phyloP scores from a whole-genome alignment of 352 stramenopile species.

The Pythium inflatum region DNA sequence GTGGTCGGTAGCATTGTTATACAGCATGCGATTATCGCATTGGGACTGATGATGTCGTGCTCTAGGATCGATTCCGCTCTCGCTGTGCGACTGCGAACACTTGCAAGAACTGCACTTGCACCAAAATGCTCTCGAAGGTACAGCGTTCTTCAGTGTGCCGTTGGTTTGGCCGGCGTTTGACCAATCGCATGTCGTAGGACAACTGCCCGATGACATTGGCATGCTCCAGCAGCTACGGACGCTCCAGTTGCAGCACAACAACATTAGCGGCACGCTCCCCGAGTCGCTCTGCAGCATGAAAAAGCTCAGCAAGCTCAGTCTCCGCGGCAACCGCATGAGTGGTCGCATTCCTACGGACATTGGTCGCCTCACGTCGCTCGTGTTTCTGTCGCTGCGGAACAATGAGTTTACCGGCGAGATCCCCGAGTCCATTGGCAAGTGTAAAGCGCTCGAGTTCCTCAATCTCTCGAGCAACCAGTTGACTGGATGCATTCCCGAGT shows the following conservation, averaged over 20 bases:
- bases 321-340: constrained; percentile 79
- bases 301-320: constrained; percentile 68
- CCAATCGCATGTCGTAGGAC: constrained; percentile 24
- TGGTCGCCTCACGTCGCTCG: constrained; percentile 64
- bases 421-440: constrained; percentile 66
- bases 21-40: not conserved
- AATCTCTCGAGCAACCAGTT: constrained; percentile 86
- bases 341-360: constrained; percentile 67
- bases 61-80: constrained; percentile 45
- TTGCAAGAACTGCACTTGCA: constrained; percentile 81
- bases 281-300: constrained; percentile 55
- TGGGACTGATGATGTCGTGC: not conserved
- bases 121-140: constrained; percentile 76
- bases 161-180: not conserved
- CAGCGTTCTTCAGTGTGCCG: not conserved
- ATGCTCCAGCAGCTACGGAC: constrained; percentile 64
- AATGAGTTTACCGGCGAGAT: constrained; percentile 78
- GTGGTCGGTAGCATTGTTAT: constrained; percentile 32
- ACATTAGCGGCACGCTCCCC: constrained; percentile 60
- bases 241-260: constrained; percentile 86
- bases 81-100: constrained; percentile 47
- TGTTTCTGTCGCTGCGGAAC: constrained; percentile 86
- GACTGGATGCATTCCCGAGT: constrained; percentile 66
- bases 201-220: constrained; percentile 56
- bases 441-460: constrained; percentile 82